phyloP scores from a whole-genome alignment of 2,329 filamentous ascomycete genomes.

The Aspergillus quadricinctus region DNA sequence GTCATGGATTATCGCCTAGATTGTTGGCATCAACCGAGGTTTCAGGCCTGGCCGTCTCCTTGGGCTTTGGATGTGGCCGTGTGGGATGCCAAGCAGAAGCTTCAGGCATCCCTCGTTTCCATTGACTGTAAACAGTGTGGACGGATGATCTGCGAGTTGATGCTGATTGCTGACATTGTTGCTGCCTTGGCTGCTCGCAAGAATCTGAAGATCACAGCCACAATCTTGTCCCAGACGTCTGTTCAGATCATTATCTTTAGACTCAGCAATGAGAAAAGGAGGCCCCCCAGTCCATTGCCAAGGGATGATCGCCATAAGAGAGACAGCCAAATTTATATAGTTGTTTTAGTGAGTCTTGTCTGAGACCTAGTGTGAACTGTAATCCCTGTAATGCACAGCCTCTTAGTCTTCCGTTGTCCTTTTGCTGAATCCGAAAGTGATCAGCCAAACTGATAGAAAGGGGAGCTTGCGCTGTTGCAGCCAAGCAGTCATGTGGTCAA shows the following conservation, averaged over 20 bases:
- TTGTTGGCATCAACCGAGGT: not conserved
- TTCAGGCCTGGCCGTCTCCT: not conserved
- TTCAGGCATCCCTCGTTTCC: not conserved
- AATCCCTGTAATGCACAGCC: not conserved
- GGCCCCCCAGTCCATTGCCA: not conserved
- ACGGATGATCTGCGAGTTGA: not conserved
- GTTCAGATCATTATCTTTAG: not conserved
- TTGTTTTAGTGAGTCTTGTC: not conserved
- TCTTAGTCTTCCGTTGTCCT: not conserved
- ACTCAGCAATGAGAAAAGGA: not conserved
- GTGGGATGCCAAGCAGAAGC: not conserved
- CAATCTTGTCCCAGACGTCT: not conserved
- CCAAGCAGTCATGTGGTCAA: not conserved
- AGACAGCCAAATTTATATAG: not conserved
- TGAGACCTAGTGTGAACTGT: not conserved
- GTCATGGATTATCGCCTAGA: not conserved
- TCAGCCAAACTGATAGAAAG: not conserved
- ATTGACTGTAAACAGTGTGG: not conserved
- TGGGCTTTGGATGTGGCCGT: not conserved
- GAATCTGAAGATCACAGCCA: not conserved
- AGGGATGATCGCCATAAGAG: not conserved
- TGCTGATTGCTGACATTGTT: not conserved
- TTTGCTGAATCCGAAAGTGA: not conserved
- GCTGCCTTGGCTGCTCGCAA: not conserved
- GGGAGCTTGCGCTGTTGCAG: not conserved